Base-by-base conservation (phyloP, 1,139 yeast species). In the Hyphopichia khmerensis region DNA sequence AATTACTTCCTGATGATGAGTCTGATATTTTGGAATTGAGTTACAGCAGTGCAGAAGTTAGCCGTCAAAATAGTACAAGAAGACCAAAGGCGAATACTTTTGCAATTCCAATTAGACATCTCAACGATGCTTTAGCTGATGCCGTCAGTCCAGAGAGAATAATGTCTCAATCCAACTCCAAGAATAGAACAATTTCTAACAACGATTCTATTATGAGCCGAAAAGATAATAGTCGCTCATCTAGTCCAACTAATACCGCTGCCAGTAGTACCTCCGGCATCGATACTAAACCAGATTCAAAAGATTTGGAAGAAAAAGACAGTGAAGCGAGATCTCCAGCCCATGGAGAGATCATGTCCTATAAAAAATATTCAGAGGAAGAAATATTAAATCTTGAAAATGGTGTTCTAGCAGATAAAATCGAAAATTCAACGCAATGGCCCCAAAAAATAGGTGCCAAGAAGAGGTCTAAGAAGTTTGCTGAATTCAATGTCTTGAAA, bases 401-500 rank as follows among this genome's bases (percentile, higher is more conserved):
- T 42, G 73, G 65, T 3, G 62, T 64, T 32, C 63, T 80, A 9
- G 65, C 56, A 14, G 61, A 59, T 38, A 69, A 66, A 40, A 64
- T 60, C 40, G 48, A 49, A 7, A 53, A 51, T 4, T 80, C 79
- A 2, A 50, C 55, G 1, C 60, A 65, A 41, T 82, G 84, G 77
- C 88, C 88, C 0, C 57, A 62, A 17, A 65, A 62, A 27, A 80
- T 85, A 45, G 95, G 95, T 1, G 63, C 67, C 10, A 68, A 69
- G 43, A 72, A 87, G 57, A 69, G 90, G 48, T 78, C 78, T 27
- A 88, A 88, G 59, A 80, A 80, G 48, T 77, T 88, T 49, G 60
- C 75, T 0, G 96, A 90, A 58, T 93, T 88, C 55, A 65, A 68
- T 3, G 77, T 87, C 1, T 43, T 88, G 36, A 85, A 87, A 57